These are phyloP conservation scores for Chlorencoelia australis DNA, from an alignment of 2,329 filamentous ascomycete species.

Conservation along the genomic window DNA sequence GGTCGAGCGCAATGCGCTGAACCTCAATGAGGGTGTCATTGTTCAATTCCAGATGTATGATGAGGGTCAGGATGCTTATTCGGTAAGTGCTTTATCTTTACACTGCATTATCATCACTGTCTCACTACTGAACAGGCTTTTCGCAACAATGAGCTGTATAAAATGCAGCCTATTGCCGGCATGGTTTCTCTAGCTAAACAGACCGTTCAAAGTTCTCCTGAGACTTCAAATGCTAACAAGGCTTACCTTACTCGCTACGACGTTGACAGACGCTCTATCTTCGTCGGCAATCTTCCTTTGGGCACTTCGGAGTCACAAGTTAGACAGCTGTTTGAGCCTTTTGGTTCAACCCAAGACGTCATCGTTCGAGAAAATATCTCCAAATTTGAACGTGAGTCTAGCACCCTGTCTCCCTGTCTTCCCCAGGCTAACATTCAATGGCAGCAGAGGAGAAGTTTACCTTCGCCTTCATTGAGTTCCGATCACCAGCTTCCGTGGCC, in stretches of 20 bases:
- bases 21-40: slow-evolving; percentile 30
- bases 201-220: slow-evolving; percentile 1
- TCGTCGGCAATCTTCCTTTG: slow-evolving; percentile 36
- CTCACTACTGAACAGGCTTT: slow-evolving; percentile 18
- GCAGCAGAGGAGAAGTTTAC: slow-evolving; percentile 23
- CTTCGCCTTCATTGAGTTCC: slow-evolving; percentile 29
- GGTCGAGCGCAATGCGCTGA: slow-evolving; percentile 20
- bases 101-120: neutral
- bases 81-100: slow-evolving; percentile 30
- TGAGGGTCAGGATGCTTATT: slow-evolving; percentile 37
- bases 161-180: slow-evolving; percentile 29
- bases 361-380: slow-evolving; percentile 25
- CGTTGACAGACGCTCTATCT: slow-evolving; percentile 37
- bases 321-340: slow-evolving; percentile 28
- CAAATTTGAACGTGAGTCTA: slow-evolving; percentile 20
- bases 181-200: slow-evolving; percentile 11
- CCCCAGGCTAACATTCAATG: slow-evolving; percentile 9
- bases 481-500: slow-evolving; percentile 13
- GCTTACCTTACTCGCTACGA: slow-evolving; percentile 31
- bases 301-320: slow-evolving; percentile 30
- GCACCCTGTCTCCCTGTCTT: neutral
- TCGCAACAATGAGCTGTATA: slow-evolving; percentile 22
- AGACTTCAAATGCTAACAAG: slow-evolving; percentile 8
- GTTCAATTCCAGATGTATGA: slow-evolving; percentile 44
- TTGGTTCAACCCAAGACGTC: slow-evolving; percentile 31